Base-by-base conservation (phyloP, 78 protist genomes). In the Bigelowiella natans region DNA sequence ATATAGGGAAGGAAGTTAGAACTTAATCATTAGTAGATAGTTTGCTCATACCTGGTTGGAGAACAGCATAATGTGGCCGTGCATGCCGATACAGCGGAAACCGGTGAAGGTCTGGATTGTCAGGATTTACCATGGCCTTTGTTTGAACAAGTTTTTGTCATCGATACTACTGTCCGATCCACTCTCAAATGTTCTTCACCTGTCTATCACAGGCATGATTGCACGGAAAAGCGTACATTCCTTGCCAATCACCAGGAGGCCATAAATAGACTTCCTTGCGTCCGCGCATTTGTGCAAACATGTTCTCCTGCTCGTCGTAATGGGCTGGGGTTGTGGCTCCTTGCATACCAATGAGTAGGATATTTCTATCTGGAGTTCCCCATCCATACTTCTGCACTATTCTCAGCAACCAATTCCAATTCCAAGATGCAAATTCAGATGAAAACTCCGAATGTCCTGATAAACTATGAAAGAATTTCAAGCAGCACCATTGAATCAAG, bases 231-330 rank as follows among this genome's bases (percentile, higher is more conserved):
- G 92, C 89, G 83, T 90, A 90, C 1, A 90, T 37, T 36, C 88
- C 31, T 11, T 2, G 18, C 1, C 38, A 90, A 39, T 39, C 83
- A 26, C 2, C 88, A 2, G 91, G 91, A 1, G n/a, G 1, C 28
- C 38, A 89, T 37, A 89, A 86, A 31, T 82, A 0, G 18, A 40
- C 26, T 2, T 64, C 88, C 63, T 89, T 89, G 2, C 39, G 26
- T 2, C 91, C 91, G 91, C 63, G 38, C 31, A 89, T 11, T 64
- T 89, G 91, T 1, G 91, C 86, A 34, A 89, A 82, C 29, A 89
- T 26, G 88, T 89, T 89, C 34, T 89, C 51, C 82, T 89, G 88
- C 73, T 89, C 91, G 88, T 89, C 91, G 88, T 73, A 89, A 39
- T 89, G 91, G 31, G 39, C 37, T 36, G 91, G 91, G 3, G 91